Evolutionary conservation across 2,329 filamentous ascomycete species (phyloP).

Genomic region (Teratosphaeria zuluensis): DNA sequence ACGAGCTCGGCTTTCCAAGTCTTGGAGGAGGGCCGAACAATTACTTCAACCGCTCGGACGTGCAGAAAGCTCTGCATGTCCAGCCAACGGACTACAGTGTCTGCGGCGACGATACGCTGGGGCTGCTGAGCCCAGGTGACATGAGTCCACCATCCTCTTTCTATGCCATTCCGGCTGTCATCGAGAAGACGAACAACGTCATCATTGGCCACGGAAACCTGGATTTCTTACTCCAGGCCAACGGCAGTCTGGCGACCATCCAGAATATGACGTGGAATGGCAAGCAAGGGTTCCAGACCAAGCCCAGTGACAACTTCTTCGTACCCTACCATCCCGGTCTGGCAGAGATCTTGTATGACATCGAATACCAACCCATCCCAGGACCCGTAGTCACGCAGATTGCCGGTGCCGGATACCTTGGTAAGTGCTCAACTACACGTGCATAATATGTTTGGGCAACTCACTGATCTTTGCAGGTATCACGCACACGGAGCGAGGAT

Average conservation of each 20-base stretch:
- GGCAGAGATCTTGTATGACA: constrained; percentile 7
- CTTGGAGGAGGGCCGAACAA: constrained; percentile 9
- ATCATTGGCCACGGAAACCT: constrained; percentile 22
- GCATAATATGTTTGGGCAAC: background rate
- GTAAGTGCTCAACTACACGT: background rate
- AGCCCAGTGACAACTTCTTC: constrained; percentile 13
- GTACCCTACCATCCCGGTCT: constrained; percentile 14
- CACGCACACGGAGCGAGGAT: constrained; percentile 13
- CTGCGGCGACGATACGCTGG: constrained; percentile 18
- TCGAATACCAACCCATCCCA: constrained; percentile 9
- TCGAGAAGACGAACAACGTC: constrained; percentile 25
- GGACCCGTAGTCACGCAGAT: constrained; percentile 1
- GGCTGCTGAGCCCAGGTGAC: constrained; percentile 8
- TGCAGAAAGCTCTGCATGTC: constrained; percentile 26
- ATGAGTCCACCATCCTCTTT: constrained; percentile 11
- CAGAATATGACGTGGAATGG: constrained; percentile 26
- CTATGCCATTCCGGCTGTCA: constrained; percentile 17
- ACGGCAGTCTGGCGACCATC: constrained; percentile 20
- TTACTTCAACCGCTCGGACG: constrained; percentile 27
- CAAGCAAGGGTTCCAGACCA: constrained; percentile 17
- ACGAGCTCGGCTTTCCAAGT: constrained; percentile 14
- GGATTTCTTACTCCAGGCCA: constrained; percentile 18
- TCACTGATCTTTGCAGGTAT: background rate
- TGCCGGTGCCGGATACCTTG: constrained; percentile 17
- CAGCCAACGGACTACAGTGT: constrained; percentile 20